Evolutionary conservation across 768 basidiomycete genomes (phyloP), one percentile per base, ranked within the genome.

Genomic region (Amanita thiersii): DNA sequence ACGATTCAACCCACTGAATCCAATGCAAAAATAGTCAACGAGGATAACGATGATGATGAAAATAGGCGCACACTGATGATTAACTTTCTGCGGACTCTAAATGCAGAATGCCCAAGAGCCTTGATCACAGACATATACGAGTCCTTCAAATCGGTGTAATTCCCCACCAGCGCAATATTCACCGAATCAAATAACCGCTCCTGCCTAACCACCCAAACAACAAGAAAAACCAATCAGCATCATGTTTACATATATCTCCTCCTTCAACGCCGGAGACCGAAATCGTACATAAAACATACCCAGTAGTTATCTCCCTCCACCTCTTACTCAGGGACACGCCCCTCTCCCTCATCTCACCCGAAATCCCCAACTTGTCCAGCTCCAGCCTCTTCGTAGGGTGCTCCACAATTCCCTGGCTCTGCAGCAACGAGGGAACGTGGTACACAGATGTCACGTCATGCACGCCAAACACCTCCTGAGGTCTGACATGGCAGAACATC

Each of bases 41-140:
- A 3, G 18, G 3, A 31, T 15, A 45, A 34, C 19, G 41, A 35
- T 44, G 17, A 3, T 9, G 30, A 28, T 34, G 12, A n/a, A 15
- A 39, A 18, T 26, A 38, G 12, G 65, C 77, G 33, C 50, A 87
- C 93, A 51, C 89, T 76, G 29, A 98, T 70, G 39, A 66, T 70
- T 26, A 99, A 75, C 56, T 87, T 92, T 43, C 88, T 69, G 43
- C 80, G 86, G 41, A 94, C 86, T 31, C 90, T 79, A 67, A 98
- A 90, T 1, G 93, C 89, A 4, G 93, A 92, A 61, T 99, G 94
- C 62, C 98, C 94, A 24, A 99, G 70, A 15, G 96, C 79, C 69
- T 99, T 99, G 55, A 81, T 82, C 43, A 99, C 94, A 20, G 87
- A 91, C 89, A 97, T 98, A 60, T 99, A 99, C 19, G 93, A 96